A percentile compares a stretch with the other conserved stretches of the same genome.
phyloP scores from a whole-genome alignment of 805 yeast species.

The Ogataea methanolica region DNA sequence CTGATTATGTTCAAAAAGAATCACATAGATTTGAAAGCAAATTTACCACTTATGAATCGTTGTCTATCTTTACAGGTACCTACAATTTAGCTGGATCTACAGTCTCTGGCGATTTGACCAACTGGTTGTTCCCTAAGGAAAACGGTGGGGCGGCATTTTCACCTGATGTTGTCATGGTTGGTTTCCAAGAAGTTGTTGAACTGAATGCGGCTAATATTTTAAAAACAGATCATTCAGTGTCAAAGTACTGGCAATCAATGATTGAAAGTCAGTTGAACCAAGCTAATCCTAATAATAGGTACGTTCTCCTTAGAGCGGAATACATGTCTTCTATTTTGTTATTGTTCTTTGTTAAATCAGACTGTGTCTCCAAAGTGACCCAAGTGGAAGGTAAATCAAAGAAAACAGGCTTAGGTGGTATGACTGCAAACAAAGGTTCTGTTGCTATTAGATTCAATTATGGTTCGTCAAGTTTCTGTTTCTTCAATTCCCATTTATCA shows the following conservation, averaged over 20 bases:
- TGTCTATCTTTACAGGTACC: conserved; percentile 74
- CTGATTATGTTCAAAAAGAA: conserved; percentile 73
- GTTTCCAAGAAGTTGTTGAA: conserved; percentile 92
- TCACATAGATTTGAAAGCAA: conserved; percentile 43
- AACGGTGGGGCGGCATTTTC: conserved; percentile 41
- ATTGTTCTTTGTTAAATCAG: conserved; percentile 55
- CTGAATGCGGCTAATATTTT: conserved; percentile 86
- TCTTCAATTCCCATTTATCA: conserved; percentile 88
- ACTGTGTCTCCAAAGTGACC: conserved; percentile 47
- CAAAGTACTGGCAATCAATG: conserved; percentile 72
- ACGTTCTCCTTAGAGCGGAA: conserved; percentile 67
- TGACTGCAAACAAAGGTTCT: conserved; percentile 96
- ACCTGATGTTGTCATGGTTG: conserved; percentile 85
- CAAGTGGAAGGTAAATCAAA: conserved; percentile 93
- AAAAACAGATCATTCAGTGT: conserved; percentile 76
- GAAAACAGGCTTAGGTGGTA: conserved; percentile 95
- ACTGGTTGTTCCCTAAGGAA: conserved; percentile 79
- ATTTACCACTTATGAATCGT: conserved; percentile 57
- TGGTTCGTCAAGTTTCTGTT: conserved; percentile 75
- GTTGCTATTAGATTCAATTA: conserved; percentile 86
- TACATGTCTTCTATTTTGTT: conserved; percentile 67
- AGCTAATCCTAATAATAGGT: conserved; percentile 32
- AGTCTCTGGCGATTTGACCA: conserved; percentile 51
- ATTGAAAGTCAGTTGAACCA: conserved; percentile 59
- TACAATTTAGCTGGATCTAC: conserved; percentile 80